Evolutionary conservation across 106 monocot genomes (phyloP).

Genomic region (Triglochin maritima): DNA sequence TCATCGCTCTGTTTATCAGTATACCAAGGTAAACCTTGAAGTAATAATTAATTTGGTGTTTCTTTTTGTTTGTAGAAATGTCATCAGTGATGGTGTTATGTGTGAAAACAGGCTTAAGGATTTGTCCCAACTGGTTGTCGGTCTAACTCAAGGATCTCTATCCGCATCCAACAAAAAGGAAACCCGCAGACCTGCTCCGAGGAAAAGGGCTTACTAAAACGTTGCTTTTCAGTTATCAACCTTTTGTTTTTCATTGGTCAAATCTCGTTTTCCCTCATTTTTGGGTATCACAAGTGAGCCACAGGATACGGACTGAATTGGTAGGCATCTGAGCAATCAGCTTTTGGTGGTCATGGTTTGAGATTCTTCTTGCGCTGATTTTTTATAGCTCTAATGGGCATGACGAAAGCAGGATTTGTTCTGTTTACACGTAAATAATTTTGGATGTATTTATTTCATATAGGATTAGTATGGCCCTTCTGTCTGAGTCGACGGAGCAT

Average conservation of each 20-base stretch:
- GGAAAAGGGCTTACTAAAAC: constrained; percentile 6
- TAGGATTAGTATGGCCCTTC: too few relatives aligned
- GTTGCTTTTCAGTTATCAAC: not conserved
- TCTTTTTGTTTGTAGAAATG: not conserved
- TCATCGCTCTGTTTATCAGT: constrained; percentile 68
- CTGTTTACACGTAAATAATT: too few relatives aligned
- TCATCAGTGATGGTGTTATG: not conserved
- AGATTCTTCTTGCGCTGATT: too few relatives aligned
- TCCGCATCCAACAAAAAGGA: constrained; percentile 40
- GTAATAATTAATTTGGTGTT: not conserved
- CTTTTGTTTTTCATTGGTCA: not conserved
- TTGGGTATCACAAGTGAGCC: too few relatives aligned
- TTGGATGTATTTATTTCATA: too few relatives aligned
- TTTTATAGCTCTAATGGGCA: too few relatives aligned
- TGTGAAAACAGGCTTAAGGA: constrained; percentile 47
- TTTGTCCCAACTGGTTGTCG: constrained; percentile 37
- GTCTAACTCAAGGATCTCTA: constrained; percentile 25
- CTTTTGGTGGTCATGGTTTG: too few relatives aligned
- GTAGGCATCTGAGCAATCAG: too few relatives aligned
- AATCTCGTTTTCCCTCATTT: too few relatives aligned
- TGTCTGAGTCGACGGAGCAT: too few relatives aligned
- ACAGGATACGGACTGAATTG: too few relatives aligned
- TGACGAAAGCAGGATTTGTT: too few relatives aligned
- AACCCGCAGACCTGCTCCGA: constrained; percentile 5
- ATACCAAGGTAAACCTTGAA: constrained; percentile 61